phyloP scores from a whole-genome alignment of 1,284 basidiomycete species.

The Moniliophthora roreri region DNA sequence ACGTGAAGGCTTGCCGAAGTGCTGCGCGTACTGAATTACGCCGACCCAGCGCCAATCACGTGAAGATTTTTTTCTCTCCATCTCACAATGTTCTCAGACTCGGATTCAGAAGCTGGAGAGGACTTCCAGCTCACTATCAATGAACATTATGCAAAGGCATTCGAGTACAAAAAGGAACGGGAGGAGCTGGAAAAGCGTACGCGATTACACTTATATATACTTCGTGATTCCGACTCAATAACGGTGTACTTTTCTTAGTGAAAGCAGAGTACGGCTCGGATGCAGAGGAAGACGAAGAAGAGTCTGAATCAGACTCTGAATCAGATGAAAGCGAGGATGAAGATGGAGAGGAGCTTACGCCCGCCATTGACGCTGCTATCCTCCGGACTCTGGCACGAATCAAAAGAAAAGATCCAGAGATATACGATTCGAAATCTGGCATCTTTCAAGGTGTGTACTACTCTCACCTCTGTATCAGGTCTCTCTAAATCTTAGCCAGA shows the following conservation, averaged over 20 bases:
- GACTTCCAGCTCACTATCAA: conserved; percentile 68
- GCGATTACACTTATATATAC: conserved; percentile 28
- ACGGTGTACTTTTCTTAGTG: conserved; percentile 44
- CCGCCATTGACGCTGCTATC: conserved; percentile 93
- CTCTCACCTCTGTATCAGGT: conserved; percentile 1
- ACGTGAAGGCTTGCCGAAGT: too few relatives aligned
- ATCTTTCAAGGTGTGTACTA: conserved; percentile 71
- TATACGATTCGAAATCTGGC: conserved; percentile 71
- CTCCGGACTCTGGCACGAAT: conserved; percentile 90
- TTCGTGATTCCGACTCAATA: conserved; percentile 6
- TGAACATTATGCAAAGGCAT: conserved; percentile 82
- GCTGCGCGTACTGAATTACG: neutral
- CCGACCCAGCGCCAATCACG: too few relatives aligned
- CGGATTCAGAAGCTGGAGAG: conserved; percentile 44
- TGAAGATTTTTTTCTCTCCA: neutral
- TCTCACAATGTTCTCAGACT: conserved; percentile 45
- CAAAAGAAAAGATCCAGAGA: conserved; percentile 78
- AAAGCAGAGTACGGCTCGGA: conserved; percentile 88
- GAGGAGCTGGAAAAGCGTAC: conserved; percentile 79
- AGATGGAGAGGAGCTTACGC: conserved; percentile 94
- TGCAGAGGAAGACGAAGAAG: conserved; percentile 47
- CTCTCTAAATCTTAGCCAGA: conserved; percentile 40
- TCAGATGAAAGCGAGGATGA: conserved; percentile 89
- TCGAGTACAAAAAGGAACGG: conserved; percentile 76
- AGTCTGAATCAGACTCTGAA: conserved; percentile 63